Evolutionary conservation across 2,329 filamentous ascomycete genomes (phyloP).

Genomic region (Septoria linicola): DNA sequence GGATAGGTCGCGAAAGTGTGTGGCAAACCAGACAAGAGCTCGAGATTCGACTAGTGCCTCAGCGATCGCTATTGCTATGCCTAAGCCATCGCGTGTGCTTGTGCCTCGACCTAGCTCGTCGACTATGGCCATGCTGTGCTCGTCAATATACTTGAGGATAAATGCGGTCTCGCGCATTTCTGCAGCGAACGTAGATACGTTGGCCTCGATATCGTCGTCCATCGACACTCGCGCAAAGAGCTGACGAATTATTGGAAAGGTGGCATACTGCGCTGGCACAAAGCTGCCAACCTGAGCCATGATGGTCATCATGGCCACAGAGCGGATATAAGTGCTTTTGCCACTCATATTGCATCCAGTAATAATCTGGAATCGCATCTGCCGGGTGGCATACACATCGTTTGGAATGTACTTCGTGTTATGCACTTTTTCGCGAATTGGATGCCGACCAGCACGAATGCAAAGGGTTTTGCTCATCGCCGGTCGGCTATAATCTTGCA

Average conservation of each 20-base stretch:
- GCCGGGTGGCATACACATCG: constrained; percentile 79
- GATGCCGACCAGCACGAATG: constrained; percentile 73
- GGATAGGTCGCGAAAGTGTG: constrained; percentile 84
- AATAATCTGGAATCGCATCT: constrained; percentile 85
- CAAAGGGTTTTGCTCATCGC: constrained; percentile 67
- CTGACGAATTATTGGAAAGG: constrained; percentile 75
- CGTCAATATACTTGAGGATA: constrained; percentile 79
- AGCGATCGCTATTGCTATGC: constrained; percentile 85
- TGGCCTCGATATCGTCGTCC: constrained; percentile 84
- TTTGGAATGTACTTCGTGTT: constrained; percentile 75
- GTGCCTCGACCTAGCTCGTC: constrained; percentile 93
- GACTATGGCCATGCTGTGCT: constrained; percentile 65
- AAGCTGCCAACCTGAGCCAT: constrained; percentile 95
- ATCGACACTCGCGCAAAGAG: constrained; percentile 86
- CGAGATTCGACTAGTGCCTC: constrained; percentile 78
- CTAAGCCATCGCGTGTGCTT: constrained; percentile 80
- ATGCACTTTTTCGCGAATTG: constrained; percentile 73
- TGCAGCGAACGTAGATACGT: constrained; percentile 86
- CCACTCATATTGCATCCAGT: constrained; percentile 98
- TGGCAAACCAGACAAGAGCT: constrained; percentile 86
- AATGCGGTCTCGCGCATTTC: constrained; percentile 97
- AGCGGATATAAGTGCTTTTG: constrained; percentile 92
- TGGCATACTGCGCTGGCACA: constrained; percentile 80
- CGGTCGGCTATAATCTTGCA: constrained; percentile 66
- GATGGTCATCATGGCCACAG: constrained; percentile 77